Base-by-base conservation (phyloP, 1,284 basidiomycete genomes). In the Trichosporon sp. region DNA sequence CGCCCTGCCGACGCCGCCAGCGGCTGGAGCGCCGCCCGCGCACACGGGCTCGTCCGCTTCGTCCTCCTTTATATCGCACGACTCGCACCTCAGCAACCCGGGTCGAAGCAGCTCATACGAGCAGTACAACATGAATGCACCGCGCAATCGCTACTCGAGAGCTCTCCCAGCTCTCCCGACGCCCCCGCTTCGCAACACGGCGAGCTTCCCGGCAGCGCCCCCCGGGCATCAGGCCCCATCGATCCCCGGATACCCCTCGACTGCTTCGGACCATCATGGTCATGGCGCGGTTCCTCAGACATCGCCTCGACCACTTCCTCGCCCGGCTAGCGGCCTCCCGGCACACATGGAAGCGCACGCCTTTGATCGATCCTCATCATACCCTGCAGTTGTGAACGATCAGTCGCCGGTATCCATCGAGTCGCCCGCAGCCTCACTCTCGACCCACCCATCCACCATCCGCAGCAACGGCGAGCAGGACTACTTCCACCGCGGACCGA, bases 311-410 rank as follows among this genome's bases (percentile, higher is more conserved):
- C 59, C 59, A n/a, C 59, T 63, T 35, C 59, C 59, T 21, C 59
- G 59, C 31, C 59, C 59, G 59, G 32, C 21, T n/a, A 63, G 59
- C 59, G 59, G 31, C 59, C 59, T 63, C 11, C 59, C 59, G 32
- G 32, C 59, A 6, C 59, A 63, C 16, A 35, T 63, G 59, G 59
- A 63, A 12, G 59, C 31, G 35, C 32, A 37, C 59, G 5, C 4
- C 14, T 35, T 35, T 10, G 59, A 37, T n/a, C 59, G 59, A 4
- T 63, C 59, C 2, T 63, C 59, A 16, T 6, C 31, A 1, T 63
- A 63, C 14, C 19, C 19, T 7, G 51, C 51, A n/a, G 59, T 35
- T 32, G 21, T 26, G 31, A 35, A 8, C n/a, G 32, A 63, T 16
- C 59, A 35, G 16, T 63, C 59, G 1, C 59, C 59, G 12, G 19